phyloP scores from a whole-genome alignment of 2,329 filamentous ascomycete species.

The Exophiala aquamarina region DNA sequence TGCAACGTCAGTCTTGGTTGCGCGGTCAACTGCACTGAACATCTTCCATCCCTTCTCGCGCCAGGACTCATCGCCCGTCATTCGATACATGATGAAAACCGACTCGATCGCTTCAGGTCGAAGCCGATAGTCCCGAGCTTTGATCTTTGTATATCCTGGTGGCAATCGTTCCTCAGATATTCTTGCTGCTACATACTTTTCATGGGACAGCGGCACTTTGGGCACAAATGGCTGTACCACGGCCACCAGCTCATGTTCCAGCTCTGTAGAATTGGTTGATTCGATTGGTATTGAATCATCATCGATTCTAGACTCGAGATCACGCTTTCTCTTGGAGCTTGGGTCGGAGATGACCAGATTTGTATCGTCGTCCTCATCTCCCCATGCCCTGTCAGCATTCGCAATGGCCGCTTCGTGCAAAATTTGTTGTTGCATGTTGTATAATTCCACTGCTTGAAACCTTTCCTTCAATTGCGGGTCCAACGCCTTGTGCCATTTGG shows the following conservation, averaged over 20 bases:
- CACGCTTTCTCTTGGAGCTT: conserved; percentile 25
- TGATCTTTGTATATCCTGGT: conserved; percentile 41
- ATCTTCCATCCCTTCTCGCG: conserved; percentile 72
- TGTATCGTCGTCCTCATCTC: background rate
- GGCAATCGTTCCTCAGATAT: conserved; percentile 46
- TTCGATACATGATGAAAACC: conserved; percentile 74
- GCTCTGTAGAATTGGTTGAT: conserved; percentile 3
- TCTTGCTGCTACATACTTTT: conserved; percentile 39
- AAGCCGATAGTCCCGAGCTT: conserved; percentile 41
- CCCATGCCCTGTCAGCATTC: background rate
- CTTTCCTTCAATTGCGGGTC: conserved; percentile 34
- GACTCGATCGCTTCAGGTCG: conserved; percentile 76
- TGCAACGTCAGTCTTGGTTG: conserved; percentile 62
- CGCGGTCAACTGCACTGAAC: conserved; percentile 64
- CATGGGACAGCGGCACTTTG: conserved; percentile 35
- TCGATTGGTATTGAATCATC: conserved; percentile 2
- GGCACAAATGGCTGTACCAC: conserved; percentile 17
- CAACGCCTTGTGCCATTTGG: conserved; percentile 47
- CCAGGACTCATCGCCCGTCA: conserved; percentile 66
- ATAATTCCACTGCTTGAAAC: conserved; percentile 23
- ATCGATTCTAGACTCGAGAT: conserved; percentile 25
- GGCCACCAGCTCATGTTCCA: conserved; percentile 1
- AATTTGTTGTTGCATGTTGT: conserved; percentile 24
- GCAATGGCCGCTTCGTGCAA: conserved; percentile 17
- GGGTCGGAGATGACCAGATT: background rate